A percentile compares a stretch with the other conserved stretches of the same genome.
These are phyloP conservation scores for Gossypium gossypioides DNA, from an alignment of 441 rosid species.

Conservation along the genomic window DNA sequence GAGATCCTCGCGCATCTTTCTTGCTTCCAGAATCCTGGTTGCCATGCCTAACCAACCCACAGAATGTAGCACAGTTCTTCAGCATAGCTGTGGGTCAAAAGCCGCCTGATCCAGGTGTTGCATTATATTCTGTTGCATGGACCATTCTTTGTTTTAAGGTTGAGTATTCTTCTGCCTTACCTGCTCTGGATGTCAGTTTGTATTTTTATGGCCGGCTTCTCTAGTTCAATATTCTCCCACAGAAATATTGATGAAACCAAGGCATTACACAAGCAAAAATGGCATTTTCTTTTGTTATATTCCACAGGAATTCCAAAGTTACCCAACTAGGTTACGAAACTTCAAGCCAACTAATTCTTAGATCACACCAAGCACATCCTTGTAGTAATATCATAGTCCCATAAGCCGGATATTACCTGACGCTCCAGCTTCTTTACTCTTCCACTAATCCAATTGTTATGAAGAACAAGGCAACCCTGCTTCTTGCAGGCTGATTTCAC, in stretches of 20 bases:
- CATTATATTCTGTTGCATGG: constrained; percentile 5
- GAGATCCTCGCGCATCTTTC: constrained; percentile 15
- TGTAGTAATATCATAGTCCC: constrained; percentile 64
- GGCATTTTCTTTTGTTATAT: constrained; percentile 13
- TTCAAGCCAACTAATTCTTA: constrained; percentile 8
- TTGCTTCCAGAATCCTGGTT: constrained; percentile 14
- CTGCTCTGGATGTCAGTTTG: constrained; percentile 19
- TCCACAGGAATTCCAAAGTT: constrained; percentile 20
- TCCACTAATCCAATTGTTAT: constrained; percentile 81
- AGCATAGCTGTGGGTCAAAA: constrained; percentile 23
- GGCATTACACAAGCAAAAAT: constrained; percentile 13
- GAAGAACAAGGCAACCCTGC: constrained; percentile 58
- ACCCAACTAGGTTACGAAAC: background rate
- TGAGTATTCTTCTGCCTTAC: constrained; percentile 4
- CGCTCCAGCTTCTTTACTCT: constrained; percentile 77
- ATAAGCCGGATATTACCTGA: constrained; percentile 61
- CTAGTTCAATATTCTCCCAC: constrained; percentile 3
- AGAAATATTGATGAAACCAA: constrained; percentile 28
- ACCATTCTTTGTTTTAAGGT: constrained; percentile 12
- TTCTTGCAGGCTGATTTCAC: constrained; percentile 52
- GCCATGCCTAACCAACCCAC: constrained; percentile 20
- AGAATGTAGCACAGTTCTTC: constrained; percentile 21
- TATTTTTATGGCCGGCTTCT: constrained; percentile 24
- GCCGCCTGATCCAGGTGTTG: constrained; percentile 15
- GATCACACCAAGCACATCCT: constrained; percentile 57